Evolutionary conservation across 202 grass and related monocot genomes (phyloP).

Genomic region (Cymbopogon flexuosus): DNA sequence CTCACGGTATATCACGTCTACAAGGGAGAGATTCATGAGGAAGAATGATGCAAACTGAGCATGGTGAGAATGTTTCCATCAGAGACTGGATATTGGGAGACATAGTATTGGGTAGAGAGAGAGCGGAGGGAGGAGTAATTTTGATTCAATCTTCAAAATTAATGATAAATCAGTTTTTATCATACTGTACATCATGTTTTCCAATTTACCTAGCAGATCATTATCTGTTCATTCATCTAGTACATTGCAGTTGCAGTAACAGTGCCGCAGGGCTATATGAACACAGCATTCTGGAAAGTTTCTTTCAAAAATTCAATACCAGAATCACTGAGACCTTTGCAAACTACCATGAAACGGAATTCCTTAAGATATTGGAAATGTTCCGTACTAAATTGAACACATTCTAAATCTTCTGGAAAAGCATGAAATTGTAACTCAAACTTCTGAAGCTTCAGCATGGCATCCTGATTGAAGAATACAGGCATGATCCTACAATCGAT

Average conservation of each 20-base stretch:
- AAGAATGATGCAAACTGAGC: no score
- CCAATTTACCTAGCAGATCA: no score
- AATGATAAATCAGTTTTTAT: no score
- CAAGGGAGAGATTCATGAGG: no score
- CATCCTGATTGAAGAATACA: neutral
- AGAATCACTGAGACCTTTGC: neutral
- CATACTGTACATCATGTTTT: no score
- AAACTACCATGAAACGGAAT: neutral
- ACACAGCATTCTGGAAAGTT: neutral
- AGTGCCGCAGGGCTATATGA: neutral
- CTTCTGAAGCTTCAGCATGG: neutral
- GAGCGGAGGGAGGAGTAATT: no score
- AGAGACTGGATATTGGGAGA: no score
- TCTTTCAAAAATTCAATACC: neutral
- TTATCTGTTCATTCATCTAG: neutral
- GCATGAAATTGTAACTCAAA: neutral
- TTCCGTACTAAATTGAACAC: neutral
- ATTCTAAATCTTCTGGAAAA: neutral
- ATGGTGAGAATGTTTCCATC: no score
- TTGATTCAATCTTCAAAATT: no score
- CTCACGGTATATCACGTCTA: no score
- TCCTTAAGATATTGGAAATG: neutral
- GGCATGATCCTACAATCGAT: neutral
- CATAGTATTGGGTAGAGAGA: no score
- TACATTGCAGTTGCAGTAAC: neutral